Evolutionary conservation across 2,329 filamentous ascomycete genomes (phyloP).

Genomic region (Botryotinia narcissicola): DNA sequence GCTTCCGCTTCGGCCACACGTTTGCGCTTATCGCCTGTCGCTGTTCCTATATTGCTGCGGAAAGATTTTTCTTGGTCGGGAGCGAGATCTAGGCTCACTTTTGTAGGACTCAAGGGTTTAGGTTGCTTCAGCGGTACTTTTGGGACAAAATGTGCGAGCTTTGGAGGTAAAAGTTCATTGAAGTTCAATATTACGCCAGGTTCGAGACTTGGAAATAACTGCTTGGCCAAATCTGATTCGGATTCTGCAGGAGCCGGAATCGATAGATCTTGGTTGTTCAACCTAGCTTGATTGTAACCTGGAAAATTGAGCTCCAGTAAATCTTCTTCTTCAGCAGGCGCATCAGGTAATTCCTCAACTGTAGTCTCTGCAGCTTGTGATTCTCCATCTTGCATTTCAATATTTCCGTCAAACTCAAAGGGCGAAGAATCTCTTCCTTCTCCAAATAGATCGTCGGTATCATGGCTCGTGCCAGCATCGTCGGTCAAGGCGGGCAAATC

Average conservation of each 20-base stretch:
- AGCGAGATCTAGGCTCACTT: constrained; percentile 82
- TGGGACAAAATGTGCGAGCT: constrained; percentile 72
- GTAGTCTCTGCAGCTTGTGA: constrained; percentile 21
- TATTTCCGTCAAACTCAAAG: constrained; percentile 30
- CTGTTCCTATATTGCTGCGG: constrained; percentile 61
- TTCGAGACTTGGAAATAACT: constrained; percentile 79
- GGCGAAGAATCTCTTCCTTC: constrained; percentile 45
- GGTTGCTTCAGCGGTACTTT: constrained; percentile 78
- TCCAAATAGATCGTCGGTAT: constrained; percentile 65
- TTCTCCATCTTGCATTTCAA: constrained; percentile 26
- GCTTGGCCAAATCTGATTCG: constrained; percentile 71
- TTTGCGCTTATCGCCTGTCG: constrained; percentile 52
- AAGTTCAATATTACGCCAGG: constrained; percentile 73
- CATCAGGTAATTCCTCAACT: constrained; percentile 27
- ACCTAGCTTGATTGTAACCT: constrained; percentile 31
- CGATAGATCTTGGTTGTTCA: constrained; percentile 56
- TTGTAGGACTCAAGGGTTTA: constrained; percentile 79
- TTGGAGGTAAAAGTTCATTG: constrained; percentile 78
- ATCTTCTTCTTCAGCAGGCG: constrained; percentile 27
- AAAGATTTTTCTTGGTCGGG: constrained; percentile 85
- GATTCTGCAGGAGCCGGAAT: constrained; percentile 71
- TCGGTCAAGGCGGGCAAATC: constrained; percentile 45
- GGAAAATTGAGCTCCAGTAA: constrained; percentile 48
- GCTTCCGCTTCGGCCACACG: constrained; percentile 52
- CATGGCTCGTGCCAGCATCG: constrained; percentile 59